phyloP scores from a whole-genome alignment of 495 filamentous ascomycete genomes.

The Amniculicola lignicola region DNA sequence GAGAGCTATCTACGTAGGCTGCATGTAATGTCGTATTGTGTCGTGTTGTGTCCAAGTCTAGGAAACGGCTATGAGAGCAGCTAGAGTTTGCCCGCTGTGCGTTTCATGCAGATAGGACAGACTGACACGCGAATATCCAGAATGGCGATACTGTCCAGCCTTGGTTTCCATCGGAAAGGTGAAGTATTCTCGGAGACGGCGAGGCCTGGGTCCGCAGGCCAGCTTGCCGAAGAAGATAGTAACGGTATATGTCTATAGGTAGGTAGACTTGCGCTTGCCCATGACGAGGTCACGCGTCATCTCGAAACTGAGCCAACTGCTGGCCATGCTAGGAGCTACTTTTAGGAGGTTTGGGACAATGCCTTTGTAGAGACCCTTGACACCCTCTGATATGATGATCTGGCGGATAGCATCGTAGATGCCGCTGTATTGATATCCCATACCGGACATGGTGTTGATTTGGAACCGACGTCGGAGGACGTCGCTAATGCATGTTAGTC shows the following conservation, averaged over 20 bases:
- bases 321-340: conserved; percentile 97
- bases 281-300: conserved; percentile 82
- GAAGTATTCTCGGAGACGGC: too few relatives aligned
- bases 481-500: conserved; percentile 56
- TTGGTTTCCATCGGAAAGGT: too few relatives aligned
- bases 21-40: too few relatives aligned
- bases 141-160: too few relatives aligned
- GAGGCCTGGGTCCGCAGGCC: too few relatives aligned
- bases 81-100: too few relatives aligned
- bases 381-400: conserved; percentile 76
- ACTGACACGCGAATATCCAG: too few relatives aligned
- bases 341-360: conserved; percentile 93
- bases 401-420: conserved; percentile 78
- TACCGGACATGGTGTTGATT: conserved; percentile 98
- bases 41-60: too few relatives aligned
- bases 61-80: too few relatives aligned
- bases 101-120: too few relatives aligned
- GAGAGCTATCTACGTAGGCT: too few relatives aligned
- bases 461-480: conserved; percentile 95
- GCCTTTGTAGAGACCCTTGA: conserved; percentile 82
- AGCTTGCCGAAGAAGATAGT: not conserved
- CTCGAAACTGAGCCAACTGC: conserved; percentile 96
- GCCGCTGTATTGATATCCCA: conserved; percentile 91
- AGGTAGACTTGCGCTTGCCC: conserved; percentile 17
- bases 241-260: conserved; percentile 16